Base-by-base conservation (phyloP, 805 yeast genomes). In the Kazachstania taianensis region DNA sequence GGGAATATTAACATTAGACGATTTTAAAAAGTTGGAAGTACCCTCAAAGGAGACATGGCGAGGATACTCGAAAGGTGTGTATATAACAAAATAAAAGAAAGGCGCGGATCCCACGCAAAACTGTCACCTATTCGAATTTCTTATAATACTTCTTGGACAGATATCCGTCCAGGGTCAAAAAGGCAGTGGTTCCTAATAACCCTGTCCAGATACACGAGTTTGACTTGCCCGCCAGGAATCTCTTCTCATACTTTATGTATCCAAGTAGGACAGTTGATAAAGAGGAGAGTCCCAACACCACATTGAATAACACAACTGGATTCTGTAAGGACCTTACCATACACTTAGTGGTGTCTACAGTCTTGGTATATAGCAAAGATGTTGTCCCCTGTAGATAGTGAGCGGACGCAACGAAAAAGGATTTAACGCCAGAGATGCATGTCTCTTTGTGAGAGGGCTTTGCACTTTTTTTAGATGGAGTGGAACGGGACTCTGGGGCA, bases 301-400 rank as follows among this genome's bases (percentile, higher is more conserved):
- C 56, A 54, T 76, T 81, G 22, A 72, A 55, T 14, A 70, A 58
- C 31, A 77, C 79, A 4, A 71, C 79, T 0, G 83, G 83, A 61
- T 77, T 75, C 48, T 73, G 65, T 43, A 76, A 62, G 8, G 38
- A 15, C 5, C 12, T 9, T 5, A 24, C 12, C 5, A 8, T 9
- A 25, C 18, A 17, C 2, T 14, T 19, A n/a, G 20, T n/a, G 12
- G 22, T 13, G 20, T 33, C 17, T 10, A 7, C 20, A n/a, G 33
- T 20, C 8, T 20, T 15, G 15, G 33, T 31, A 14, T 19, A 31
- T 12, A 31, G 13, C 22, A 19, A 22, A 10, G 10, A 8, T 14
- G 20, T 17, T 6, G 16, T 15, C 4, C 13, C 25, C 12, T 9
- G 8, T 2, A n/a, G 8, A 3, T 22, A 9, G 25, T 22, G 25